Percentiles rank a stretch among this genome's conserved stretches.
Conservation (phyloP, 2,329 filamentous ascomycete genomes). For the Fusarium buxicola region DNA sequence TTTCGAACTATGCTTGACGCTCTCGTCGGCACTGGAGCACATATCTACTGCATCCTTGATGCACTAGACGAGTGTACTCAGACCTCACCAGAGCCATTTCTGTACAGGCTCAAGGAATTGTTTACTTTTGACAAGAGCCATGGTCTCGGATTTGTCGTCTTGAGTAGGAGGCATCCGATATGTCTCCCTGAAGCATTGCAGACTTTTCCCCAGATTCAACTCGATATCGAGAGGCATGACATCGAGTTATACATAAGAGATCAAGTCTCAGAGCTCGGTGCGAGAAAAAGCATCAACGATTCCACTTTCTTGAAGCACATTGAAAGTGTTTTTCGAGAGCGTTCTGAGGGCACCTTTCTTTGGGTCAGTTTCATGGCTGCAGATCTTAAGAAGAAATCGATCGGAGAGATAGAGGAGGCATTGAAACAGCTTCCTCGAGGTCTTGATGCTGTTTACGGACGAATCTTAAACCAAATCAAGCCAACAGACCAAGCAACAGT, state of each 20-base stretch:
- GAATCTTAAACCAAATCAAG: constrained; percentile 13
- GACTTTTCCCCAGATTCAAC: background rate
- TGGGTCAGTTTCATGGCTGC: constrained; percentile 30
- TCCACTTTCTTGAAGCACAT: constrained; percentile 1
- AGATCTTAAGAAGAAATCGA: constrained; percentile 14
- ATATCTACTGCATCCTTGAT: constrained; percentile 20
- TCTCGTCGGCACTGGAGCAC: background rate
- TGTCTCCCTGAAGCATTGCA: constrained; percentile 2
- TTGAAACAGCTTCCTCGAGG: constrained; percentile 13
- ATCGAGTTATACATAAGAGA: constrained; percentile 15
- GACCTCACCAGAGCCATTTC: background rate
- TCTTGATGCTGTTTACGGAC: constrained; percentile 15
- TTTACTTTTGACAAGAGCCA: background rate
- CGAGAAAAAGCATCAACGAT: background rate
- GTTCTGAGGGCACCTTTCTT: constrained; percentile 17
- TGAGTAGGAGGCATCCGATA: constrained; percentile 15
- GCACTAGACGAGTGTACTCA: constrained; percentile 26
- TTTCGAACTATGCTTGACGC: constrained; percentile 14
- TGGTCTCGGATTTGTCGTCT: background rate
- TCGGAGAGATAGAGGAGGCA: constrained; percentile 2
- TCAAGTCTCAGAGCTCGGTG: background rate
- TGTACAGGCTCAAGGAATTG: background rate
- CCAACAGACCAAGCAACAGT: background rate
- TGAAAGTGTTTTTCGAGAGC: constrained; percentile 1
- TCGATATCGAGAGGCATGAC: constrained; percentile 6